Base-by-base conservation (phyloP, 306 rosid species). In the Rosa persica region DNA sequence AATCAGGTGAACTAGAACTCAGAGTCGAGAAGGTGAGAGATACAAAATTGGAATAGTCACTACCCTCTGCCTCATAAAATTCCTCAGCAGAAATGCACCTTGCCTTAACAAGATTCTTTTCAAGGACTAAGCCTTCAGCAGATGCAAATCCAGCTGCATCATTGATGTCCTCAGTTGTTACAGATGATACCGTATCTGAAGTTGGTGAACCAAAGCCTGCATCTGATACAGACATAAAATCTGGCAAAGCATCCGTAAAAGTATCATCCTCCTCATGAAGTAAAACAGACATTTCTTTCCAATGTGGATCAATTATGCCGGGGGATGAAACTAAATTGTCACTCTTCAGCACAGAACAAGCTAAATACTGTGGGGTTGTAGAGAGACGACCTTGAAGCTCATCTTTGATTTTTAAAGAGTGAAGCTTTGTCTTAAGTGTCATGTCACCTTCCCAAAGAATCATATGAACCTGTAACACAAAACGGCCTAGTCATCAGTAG, bases 201-300 rank as follows among this genome's bases (percentile, higher is more conserved):
- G 80, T 80, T 25, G 82, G 92, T 49, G 87, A 80, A 83, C 66
- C 75, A 75, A 77, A 72, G 55, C 88, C 89, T 55, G 82, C 84
- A 74, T 94, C 97, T 30, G 92, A 78, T 42, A 86, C 82, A 78
- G 92, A 83, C 73, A 86, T 82, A 79, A 95, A 95, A 17, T 95
- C 99, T 52, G 94, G 90, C 85, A 93, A 89, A 64, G 99, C 99
- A 87, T 95, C 99, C 34, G 49, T 87, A 79, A 91, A 95, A 70
- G 83, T 78, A 82, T 95, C 99, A 58, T 95, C 96, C 25, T 95
- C 97, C 49, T 88, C 98, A 67, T 79, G 80, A 75, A 73, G 75
- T 80, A 86, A 82, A 39, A 61, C 73, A 8, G 83, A 78, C 65
- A 70, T 82, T 77, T 83, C 94, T 81, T 83, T 89, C 77, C 79